A percentile compares a stretch with the other conserved stretches of the same genome.
phyloP scores from a whole-genome alignment of 768 basidiomycete genomes.

The Pisolithus tinctorius region DNA sequence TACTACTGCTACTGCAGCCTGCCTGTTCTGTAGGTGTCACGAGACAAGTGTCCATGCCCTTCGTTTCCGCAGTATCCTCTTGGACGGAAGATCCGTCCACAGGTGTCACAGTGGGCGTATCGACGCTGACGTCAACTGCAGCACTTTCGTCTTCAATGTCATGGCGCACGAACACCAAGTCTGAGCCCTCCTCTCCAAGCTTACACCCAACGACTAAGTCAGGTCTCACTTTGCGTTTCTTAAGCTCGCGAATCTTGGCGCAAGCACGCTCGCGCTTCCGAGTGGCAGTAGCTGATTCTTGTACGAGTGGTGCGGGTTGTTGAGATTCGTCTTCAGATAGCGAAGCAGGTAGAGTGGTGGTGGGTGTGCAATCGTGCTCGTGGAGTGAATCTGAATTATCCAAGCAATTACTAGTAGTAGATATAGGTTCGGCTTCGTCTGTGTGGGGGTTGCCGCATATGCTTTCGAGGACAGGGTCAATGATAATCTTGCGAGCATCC shows the following conservation, averaged over 20 bases:
- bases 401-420: constrained; percentile 19
- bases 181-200: constrained; percentile 21
- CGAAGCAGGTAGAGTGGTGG: constrained; percentile 17
- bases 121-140: constrained; percentile 50
- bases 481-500: constrained; percentile 40
- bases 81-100: constrained; percentile 8
- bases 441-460: constrained; percentile 13
- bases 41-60: constrained; percentile 12
- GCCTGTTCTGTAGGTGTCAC: constrained; percentile 1
- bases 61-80: background rate
- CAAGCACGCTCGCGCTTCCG: constrained; percentile 38
- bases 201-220: constrained; percentile 27
- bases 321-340: constrained; percentile 24
- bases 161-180: constrained; percentile 46
- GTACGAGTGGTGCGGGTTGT: constrained; percentile 6
- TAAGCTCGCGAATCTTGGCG: constrained; percentile 49
- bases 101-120: constrained; percentile 19
- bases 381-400: constrained; percentile 17
- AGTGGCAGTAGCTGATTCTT: constrained; percentile 10
- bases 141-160: constrained; percentile 56
- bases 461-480: constrained; percentile 37
- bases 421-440: constrained; percentile 19
- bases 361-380: constrained; percentile 12
- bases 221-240: constrained; percentile 41
- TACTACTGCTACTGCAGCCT: background rate